phyloP scores from a whole-genome alignment of 140 eudicot genomes.

The Erigeron philadelphicus region DNA sequence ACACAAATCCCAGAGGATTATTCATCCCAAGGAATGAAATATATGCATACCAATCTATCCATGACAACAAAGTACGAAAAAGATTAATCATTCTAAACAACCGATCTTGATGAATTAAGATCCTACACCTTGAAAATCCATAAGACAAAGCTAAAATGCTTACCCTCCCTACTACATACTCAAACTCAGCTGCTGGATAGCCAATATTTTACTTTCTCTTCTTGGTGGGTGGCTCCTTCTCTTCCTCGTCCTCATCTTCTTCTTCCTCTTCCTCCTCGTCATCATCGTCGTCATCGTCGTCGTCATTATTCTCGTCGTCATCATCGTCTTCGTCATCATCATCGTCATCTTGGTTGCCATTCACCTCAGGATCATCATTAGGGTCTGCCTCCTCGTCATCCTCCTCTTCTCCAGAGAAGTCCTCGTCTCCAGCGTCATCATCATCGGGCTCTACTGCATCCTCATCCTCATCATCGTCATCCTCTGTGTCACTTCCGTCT shows the following conservation, averaged over 20 bases:
- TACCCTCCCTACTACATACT: constrained; percentile 20
- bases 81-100: constrained; percentile 21
- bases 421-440: constrained; percentile 80
- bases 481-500: constrained; percentile 78
- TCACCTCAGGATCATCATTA: constrained; percentile 51
- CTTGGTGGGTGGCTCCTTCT: constrained; percentile 82
- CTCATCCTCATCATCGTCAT: constrained; percentile 44
- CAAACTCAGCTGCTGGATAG: not conserved
- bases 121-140: constrained; percentile 19
- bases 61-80: constrained; percentile 13
- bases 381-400: constrained; percentile 68
- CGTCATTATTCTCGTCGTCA: constrained; percentile 43
- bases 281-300: constrained; percentile 42
- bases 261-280: constrained; percentile 31
- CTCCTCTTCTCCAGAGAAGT: constrained; percentile 69
- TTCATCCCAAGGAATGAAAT: constrained; percentile 19
- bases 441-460: constrained; percentile 59
- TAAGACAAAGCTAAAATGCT: not conserved
- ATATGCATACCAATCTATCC: constrained; percentile 28
- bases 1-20: constrained; percentile 16
- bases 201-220: constrained; percentile 54
- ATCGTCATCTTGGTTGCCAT: constrained; percentile 61
- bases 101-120: constrained; percentile 1
- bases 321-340: constrained; percentile 58
- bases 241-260: constrained; percentile 66